These are phyloP conservation scores for Trypanosoma mega DNA, from an alignment of 208 protist species.

Conservation along the genomic window DNA sequence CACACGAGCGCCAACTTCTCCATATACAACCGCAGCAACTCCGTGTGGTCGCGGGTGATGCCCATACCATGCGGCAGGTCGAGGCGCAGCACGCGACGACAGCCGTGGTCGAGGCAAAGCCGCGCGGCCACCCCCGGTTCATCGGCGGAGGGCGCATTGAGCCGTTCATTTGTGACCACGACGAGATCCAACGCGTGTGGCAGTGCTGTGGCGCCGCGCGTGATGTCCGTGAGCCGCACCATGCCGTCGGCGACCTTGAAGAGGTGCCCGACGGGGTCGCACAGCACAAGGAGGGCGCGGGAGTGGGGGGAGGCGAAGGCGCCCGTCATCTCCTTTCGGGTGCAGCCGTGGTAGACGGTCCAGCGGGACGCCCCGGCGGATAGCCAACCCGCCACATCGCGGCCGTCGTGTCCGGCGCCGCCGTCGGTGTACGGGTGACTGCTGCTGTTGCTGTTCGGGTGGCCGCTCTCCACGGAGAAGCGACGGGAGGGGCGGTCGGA, in stretches of 20 bases:
- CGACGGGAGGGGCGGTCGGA: no score
- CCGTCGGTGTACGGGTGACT: background rate
- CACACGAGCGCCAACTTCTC: constrained; percentile 40
- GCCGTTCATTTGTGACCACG: constrained; percentile 52
- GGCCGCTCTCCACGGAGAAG: no score
- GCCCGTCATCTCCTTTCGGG: constrained; percentile 76
- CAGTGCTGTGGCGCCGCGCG: constrained; percentile 5
- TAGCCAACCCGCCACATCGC: background rate
- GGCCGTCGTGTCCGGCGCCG: no score
- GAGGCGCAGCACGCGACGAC: constrained; percentile 69
- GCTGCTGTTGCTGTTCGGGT: background rate
- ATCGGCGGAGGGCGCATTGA: constrained; percentile 28
- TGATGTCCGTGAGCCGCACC: constrained; percentile 30
- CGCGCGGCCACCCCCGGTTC: constrained; percentile 47
- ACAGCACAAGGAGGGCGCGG: constrained; percentile 58
- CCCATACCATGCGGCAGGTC: constrained; percentile 40
- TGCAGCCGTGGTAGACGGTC: constrained; percentile 62
- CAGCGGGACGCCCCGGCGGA: constrained; percentile 18
- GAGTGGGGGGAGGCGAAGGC: constrained; percentile 42
- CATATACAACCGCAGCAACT: constrained; percentile 60
- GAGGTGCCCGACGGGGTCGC: constrained; percentile 34
- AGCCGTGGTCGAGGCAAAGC: constrained; percentile 64
- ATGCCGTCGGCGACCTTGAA: constrained; percentile 74
- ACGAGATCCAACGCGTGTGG: constrained; percentile 47
- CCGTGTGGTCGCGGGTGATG: constrained; percentile 45